Conservation (phyloP, 2,329 filamentous ascomycete genomes). For the Thielaviopsis euricoi region DNA sequence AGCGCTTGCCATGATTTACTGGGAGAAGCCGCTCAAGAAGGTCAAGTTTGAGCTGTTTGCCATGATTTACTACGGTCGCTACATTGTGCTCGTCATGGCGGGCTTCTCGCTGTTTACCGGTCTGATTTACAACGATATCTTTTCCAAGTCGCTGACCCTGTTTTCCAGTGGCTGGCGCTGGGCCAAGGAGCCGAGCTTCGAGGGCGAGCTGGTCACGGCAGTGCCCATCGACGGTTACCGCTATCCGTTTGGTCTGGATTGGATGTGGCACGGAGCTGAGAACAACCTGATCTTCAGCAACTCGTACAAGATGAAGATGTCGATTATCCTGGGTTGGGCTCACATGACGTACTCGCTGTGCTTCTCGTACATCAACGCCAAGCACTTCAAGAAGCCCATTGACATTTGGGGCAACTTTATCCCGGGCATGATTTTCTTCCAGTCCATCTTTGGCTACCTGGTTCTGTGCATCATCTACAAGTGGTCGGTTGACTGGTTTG, state of each 20-base stretch:
- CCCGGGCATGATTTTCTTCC: slow-evolving; percentile 98
- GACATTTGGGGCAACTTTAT: slow-evolving; percentile 97
- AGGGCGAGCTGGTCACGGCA: slow-evolving; percentile 48
- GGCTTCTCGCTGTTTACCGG: slow-evolving; percentile 94
- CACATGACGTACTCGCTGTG: slow-evolving; percentile 98
- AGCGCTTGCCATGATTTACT: slow-evolving; percentile 87
- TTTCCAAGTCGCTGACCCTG: slow-evolving; percentile 81
- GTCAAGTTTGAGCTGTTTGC: slow-evolving; percentile 83
- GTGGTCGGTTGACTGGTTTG: slow-evolving; percentile 77
- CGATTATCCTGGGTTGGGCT: slow-evolving; percentile 89
- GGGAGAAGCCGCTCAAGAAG: slow-evolving; percentile 85
- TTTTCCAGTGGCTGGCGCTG: slow-evolving; percentile 87
- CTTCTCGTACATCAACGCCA: slow-evolving; percentile 82
- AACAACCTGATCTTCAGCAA: slow-evolving; percentile 93
- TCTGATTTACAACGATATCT: slow-evolving; percentile 92
- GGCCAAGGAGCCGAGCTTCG: slow-evolving; percentile 39
- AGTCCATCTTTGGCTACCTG: slow-evolving; percentile 94
- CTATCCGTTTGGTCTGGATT: slow-evolving; percentile 92
- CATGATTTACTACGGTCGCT: slow-evolving; percentile 98
- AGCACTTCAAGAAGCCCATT: slow-evolving; percentile 84
- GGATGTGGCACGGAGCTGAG: slow-evolving; percentile 90
- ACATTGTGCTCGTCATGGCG: slow-evolving; percentile 97
- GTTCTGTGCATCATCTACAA: slow-evolving; percentile 93
- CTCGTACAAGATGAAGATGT: slow-evolving; percentile 99
- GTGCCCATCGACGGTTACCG: slow-evolving; percentile 58